Base-by-base conservation (phyloP, 768 basidiomycete species). In the Lentinula lateritia region DNA sequence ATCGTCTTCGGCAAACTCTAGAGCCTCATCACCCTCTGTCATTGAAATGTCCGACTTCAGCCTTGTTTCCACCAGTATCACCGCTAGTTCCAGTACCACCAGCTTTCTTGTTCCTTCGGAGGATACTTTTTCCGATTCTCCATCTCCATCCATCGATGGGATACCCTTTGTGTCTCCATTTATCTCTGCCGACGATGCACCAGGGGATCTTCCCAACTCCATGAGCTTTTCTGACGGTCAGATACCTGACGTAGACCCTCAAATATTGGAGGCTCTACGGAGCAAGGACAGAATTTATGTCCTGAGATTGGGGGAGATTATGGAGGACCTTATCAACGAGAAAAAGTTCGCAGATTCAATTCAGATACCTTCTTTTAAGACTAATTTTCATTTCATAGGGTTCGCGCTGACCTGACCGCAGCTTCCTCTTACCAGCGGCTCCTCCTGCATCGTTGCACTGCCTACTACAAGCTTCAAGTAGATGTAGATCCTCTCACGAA, bases 231-330 rank as follows among this genome's bases (percentile, higher is more conserved):
- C 38, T 59, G 23, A 63, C 56, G 63, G 61, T 66, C 60, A 66
- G 52, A 32, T 63, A 52, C 65, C 71, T 60, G 90, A 90, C 63
- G 83, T 86, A 65, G 92, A 93, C 78, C 80, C 84, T 9, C 87
- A 89, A 73, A 92, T 94, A 67, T 68, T 93, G 67, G 92, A 94
- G 72, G 92, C 93, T 20, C 88, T 94, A 65, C 85, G 80, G 73
- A 88, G 87, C 80, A 94, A 94, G 77, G 92, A 94, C 73, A 82
- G 92, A 70, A 80, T 94, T 64, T 94, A 87, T 72, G 91, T 94
- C 52, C 77, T 94, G 68, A 93, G 90, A 78, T 82, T 94, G n/a
- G 92, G 90, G 62, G 93, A 94, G 76, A 80, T 78, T 65, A 90
- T 94, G 84, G 92, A 94, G 75, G 74, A 76, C 55, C 80, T 94